These are phyloP conservation scores for Trichosporon sp. DNA, from an alignment of 1,284 basidiomycete genomes.

Conservation along the genomic window DNA sequence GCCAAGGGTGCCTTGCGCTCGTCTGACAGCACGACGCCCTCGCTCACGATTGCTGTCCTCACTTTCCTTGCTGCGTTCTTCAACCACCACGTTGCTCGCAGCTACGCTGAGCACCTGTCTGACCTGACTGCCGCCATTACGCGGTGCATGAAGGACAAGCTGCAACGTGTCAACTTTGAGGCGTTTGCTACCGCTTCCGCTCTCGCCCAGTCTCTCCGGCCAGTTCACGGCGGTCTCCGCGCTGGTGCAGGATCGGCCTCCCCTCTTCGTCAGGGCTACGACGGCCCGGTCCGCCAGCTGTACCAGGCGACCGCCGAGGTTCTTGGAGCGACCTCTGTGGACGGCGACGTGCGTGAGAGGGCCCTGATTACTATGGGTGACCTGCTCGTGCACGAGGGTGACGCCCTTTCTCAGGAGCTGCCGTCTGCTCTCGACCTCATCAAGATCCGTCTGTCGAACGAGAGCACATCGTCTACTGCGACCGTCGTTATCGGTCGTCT, in stretches of 20 bases:
- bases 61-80: conserved; percentile 83
- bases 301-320: conserved; percentile 70
- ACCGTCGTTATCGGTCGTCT: conserved; percentile 52
- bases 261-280: conserved; percentile 34
- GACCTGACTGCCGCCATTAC: conserved; percentile 68
- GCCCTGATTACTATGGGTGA: conserved; percentile 80
- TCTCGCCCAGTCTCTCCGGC: conserved; percentile 51
- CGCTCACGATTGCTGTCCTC: conserved; percentile 71
- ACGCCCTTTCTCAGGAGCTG: conserved; percentile 53
- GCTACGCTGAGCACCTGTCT: conserved; percentile 61
- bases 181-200: conserved; percentile 60
- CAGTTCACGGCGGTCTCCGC: conserved; percentile 23
- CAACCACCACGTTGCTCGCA: conserved; percentile 66
- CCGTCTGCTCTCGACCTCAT: conserved; percentile 60
- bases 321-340: conserved; percentile 74
- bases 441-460: conserved; percentile 63
- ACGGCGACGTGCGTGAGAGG: conserved; percentile 79
- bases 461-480: conserved; percentile 53
- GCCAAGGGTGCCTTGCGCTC: conserved; percentile 33
- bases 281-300: conserved; percentile 60
- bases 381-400: conserved; percentile 79
- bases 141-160: conserved; percentile 58
- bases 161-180: conserved; percentile 59
- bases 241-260: conserved; percentile 25
- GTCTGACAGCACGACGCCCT: conserved; percentile 63